Base-by-base conservation (phyloP, 2,329 filamentous ascomycete species). In the Calonectria hawksworthii region DNA sequence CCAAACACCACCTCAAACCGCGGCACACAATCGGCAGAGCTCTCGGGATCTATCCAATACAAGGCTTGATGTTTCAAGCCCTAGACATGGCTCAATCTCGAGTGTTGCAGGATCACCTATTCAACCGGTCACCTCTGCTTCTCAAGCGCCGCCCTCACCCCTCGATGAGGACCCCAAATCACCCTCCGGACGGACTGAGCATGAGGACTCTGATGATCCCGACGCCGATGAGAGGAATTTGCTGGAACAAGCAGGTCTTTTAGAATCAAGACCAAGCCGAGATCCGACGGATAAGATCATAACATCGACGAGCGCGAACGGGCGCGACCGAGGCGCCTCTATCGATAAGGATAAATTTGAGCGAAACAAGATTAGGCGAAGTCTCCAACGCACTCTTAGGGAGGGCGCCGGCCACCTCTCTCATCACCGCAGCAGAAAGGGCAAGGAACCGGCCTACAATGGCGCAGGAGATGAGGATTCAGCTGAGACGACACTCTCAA, bases 341-440 rank as follows among this genome's bases (percentile, higher is more conserved):
- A 75, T 78, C 30, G 87, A 89, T 28, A 86, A 86, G 38, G 88
- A 90, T 38, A 90, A 88, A 67, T 85, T 88, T 56, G 92, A 94
- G 54, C 89, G 88, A 76, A 93, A 89, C 72, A 95, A 93, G 82
- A 93, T 96, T 66, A 93, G 96, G 30, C 93, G 96, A 75, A 98
- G 96, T 83, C 87, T 99, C 18, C 96, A 98, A 80, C 94, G 96
- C 72, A 98, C 96, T 16, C 90, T 99, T 73, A 92, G 97, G 77
- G 96, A 99, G 80, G 91, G 94, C 86, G 94, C 88, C 80, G 93
- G 88, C 74, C 93, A 89, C 85, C 90, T 89, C 80, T 91, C 89
- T 23, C 91, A 91, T 80, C 93, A 95, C 79, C 92, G 94, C 38
- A 93, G 94, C 83, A 93, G 93, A 78, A 96, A 94, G 83, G 93